These are phyloP conservation scores for Crithidia fasciculata DNA, from an alignment of 208 protist species.

Conservation along the genomic window DNA sequence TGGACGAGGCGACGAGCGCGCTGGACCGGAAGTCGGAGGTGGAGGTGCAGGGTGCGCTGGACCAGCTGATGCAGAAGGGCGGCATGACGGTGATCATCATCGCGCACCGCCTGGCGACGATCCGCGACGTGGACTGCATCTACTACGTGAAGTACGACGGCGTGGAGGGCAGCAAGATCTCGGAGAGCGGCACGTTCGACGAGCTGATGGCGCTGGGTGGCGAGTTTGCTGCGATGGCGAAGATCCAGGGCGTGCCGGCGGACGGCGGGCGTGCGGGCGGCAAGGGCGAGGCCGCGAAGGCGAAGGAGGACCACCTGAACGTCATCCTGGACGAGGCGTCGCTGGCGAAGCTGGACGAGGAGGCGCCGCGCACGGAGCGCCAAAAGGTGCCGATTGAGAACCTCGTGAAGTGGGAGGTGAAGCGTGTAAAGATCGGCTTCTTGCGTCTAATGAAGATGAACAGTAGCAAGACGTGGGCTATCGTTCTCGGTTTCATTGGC, in stretches of 20 bases:
- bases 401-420: constrained; percentile 60
- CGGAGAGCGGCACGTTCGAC: constrained; percentile 62
- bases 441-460: constrained; percentile 49
- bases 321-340: constrained; percentile 48
- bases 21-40: constrained; percentile 83
- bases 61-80: constrained; percentile 61
- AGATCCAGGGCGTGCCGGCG: constrained; percentile 46
- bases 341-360: constrained; percentile 45
- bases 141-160: constrained; percentile 71
- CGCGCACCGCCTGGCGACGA: constrained; percentile 88
- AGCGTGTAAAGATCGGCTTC: constrained; percentile 39
- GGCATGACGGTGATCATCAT: constrained; percentile 81
- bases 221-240: constrained; percentile 72
- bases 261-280: constrained; percentile 1
- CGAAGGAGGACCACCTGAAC: constrained; percentile 26
- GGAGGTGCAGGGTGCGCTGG: constrained; percentile 62
- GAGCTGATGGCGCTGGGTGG: constrained; percentile 61
- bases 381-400: constrained; percentile 61
- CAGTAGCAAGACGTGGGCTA: constrained; percentile 32
- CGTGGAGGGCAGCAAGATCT: constrained; percentile 51
- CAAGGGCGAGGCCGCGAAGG: constrained; percentile 8
- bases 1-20: constrained; percentile 85
- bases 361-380: constrained; percentile 50
- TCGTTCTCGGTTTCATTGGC: constrained; percentile 55
- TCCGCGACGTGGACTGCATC: constrained; percentile 87